Evolutionary conservation across 345 rosid species (phyloP).

Genomic region (Moricandia moricandioides): DNA sequence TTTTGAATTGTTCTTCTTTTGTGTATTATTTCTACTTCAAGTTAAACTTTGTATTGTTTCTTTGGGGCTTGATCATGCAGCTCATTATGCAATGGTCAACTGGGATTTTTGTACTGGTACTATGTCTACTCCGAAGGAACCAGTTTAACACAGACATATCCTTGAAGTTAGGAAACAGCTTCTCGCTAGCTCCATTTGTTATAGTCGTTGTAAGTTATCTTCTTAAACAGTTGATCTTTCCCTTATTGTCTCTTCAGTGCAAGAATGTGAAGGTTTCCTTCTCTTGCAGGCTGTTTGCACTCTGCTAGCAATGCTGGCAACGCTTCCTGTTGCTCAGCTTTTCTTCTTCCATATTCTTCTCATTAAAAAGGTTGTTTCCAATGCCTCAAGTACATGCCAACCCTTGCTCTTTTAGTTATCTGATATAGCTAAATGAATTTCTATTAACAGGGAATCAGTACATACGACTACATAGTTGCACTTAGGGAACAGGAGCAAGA

Average conservation of each 20-base stretch:
- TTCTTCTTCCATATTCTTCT: conserved; percentile 97
- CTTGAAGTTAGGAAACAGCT: conserved; percentile 92
- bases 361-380: conserved; percentile 66
- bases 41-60: conserved; percentile 47
- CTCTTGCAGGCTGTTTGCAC: conserved; percentile 74
- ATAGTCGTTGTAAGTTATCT: conserved; percentile 77
- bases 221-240: background rate
- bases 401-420: background rate
- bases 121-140: conserved; percentile 80
- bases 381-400: background rate
- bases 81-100: conserved; percentile 92
- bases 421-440: background rate
- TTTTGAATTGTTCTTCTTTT: background rate
- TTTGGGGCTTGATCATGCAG: conserved; percentile 80
- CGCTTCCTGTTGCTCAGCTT: conserved; percentile 89
- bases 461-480: conserved; percentile 96
- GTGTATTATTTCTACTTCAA: conserved; percentile 16
- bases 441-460: conserved; percentile 76
- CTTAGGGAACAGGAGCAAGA: conserved; percentile 98
- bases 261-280: background rate
- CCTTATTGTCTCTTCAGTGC: background rate
- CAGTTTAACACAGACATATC: conserved; percentile 63
- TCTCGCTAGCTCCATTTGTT: conserved; percentile 85
- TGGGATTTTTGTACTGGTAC: conserved; percentile 75
- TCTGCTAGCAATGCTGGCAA: conserved; percentile 88